Base-by-base conservation (phyloP, 2,329 filamentous ascomycete genomes). In the Endothia cerciana region DNA sequence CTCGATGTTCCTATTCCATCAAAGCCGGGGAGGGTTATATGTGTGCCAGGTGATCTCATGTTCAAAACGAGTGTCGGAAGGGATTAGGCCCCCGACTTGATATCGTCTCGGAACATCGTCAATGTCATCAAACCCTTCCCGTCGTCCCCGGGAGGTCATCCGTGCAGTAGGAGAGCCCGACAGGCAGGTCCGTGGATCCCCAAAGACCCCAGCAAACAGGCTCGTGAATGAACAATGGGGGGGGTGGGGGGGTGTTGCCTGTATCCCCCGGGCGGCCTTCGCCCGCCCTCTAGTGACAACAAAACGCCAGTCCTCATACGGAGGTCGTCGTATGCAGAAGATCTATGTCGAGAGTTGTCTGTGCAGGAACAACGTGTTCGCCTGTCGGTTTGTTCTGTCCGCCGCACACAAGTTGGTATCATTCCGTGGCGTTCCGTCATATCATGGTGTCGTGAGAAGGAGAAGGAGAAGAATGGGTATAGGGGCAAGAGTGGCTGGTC, bases 401-500 rank as follows among this genome's bases (percentile, higher is more conserved):
- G 45, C 38, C 45, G 40, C 36, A 41, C 53, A n/a, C 22, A n/a
- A 55, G n/a, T 38, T 58, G 30, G 25, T 60, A 62, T 66, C 63
- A 63, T 28, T 28, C 30, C 60, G n/a, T 62, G 45, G 60, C 47
- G 30, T 53, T 6, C 28, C 45, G 47, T 60, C 4, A 43, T 40
- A 30, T 55, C 59, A 58, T 64, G 47, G 62, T 59, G 57, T 62
- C 65, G 60, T 70, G 63, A 66, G 36, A 28, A 30, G 22, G 47
- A 51, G 65, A 61, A 66, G 60, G 41, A 65, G 45, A 22, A 56
- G 55, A 53, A 66, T 67, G 69, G 66, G 63, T 69, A 69, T 72
- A 72, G n/a, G n/a, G n/a, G n/a, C 69, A 73, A 66, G 65, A 69
- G 70, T 66, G 64, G 64, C 62, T 22, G 36, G 30, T 30, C 22